Evolutionary conservation across 2,329 filamentous ascomycete genomes (phyloP), one percentile per base, ranked within the genome.

Genomic region (Macroventuria anomochaeta): DNA sequence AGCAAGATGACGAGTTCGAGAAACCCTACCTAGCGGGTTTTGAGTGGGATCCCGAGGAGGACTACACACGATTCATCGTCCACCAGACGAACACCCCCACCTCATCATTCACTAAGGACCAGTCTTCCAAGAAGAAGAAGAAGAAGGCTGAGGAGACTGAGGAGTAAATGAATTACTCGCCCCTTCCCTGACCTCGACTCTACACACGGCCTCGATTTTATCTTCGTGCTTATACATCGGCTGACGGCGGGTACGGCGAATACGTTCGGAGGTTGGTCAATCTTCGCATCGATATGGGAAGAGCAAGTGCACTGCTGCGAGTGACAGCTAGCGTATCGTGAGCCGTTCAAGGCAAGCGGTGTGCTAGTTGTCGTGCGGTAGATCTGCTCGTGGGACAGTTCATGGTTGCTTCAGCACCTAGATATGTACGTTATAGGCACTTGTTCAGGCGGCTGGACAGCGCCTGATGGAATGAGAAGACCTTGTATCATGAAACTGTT

Each of bases 31-130:
- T 97, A 64, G 88, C 88, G 69, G 93, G 93, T 63, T 97, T 97
- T 80, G 92, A 96, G 82, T 97, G 93, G 93, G 90, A 96, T 78
- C 90, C 89, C 75, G 89, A 96, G 66, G 91, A 96, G 78, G 91
- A 87, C 72, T 96, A 91, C 87, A 93, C 90, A 48, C 85, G 86
- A 61, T 84, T 97, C 70, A 81, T 96, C 68, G 92, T 97, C 59
- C 92, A 95, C 77, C 89, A 93, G 73, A 88, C 88, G 76, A 88
- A 87, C 76, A 83, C 88, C 65, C 63, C 64, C 32, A 64, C 63
- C 11, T 64, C 62, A 5, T 42, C 56, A 37, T 65, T 65, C 31
- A 85, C 85, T 57, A 82, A 83, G 7, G 53, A 64, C 25, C 13
- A 44, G 39, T 67, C 67, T 20, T 64, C 65, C 38, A 75, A 75